Evolutionary conservation across 1,284 basidiomycete species (phyloP), one percentile per base, ranked within the genome.

Genomic region (Sanghuangporus sanghuang): DNA sequence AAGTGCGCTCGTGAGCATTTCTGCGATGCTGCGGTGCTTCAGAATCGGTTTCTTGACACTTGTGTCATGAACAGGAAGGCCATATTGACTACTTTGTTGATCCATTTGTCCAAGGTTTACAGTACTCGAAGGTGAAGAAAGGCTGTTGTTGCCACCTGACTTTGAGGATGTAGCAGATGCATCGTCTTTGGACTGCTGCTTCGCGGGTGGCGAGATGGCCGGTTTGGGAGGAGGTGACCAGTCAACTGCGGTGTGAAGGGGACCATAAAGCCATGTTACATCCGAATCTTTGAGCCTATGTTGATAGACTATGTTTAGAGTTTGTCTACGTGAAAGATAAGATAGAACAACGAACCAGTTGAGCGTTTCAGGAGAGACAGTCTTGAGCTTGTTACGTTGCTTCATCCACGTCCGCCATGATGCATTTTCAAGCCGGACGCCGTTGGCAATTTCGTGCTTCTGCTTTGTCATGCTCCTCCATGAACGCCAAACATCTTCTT

Each of bases 341-440:
- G 55, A 55, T 66, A 36, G 40, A 40, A 68, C 66, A n/a, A 81
- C 93, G 73, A 73, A 98, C 96, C 96, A 99, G 75, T 99, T 99
- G 70, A 99, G 85, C 2, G 96, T 98, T 79, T 99, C 96, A 65
- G 96, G 96, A 50, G 88, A 92, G 73, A 99, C 86, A 0, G 96
- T 99, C 78, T 92, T 94, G 64, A 99, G 85, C 68, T 96, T 95
- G 71, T 97, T 98, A 67, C 96, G 83, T 83, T 98, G 96, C 78
- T 99, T 98, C 85, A 96, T 96, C 96, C 97, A 99, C 1, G 96
- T 98, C 53, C 97, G 81, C 96, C 96, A 99, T 70, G 89, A 93
- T 3, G 97, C 97, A 73, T 99, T 99, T 81, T 99, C 97, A 65
- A 99, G 85, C 59, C 96, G 81, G 63, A 93, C 84, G 57, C 96